Conservation (phyloP, 225 moss, liverwort and hornwort species). For the Takakia lepidozioides region DNA sequence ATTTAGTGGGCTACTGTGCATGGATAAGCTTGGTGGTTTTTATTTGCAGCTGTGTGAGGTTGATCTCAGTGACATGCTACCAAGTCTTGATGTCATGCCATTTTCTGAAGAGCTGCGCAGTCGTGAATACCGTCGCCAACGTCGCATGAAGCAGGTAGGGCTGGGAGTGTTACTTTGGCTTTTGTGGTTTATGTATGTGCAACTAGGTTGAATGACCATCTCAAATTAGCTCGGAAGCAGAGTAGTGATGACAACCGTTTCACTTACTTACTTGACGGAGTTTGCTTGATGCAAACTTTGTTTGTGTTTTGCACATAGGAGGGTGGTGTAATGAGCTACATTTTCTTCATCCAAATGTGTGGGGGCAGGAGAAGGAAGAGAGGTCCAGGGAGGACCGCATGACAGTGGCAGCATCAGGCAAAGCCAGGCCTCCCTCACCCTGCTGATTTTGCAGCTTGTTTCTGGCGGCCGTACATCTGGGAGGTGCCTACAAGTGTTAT, state of each 20-base stretch:
- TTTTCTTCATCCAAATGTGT: too few relatives aligned
- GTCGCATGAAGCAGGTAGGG: constrained; percentile 25
- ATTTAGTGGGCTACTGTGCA: too few relatives aligned
- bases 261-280: too few relatives aligned
- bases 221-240: too few relatives aligned
- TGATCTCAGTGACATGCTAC: constrained; percentile 70
- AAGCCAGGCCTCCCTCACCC: constrained; percentile 58
- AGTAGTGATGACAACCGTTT: too few relatives aligned
- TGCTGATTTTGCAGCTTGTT: constrained; percentile 65
- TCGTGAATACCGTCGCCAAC: constrained; percentile 47
- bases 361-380: constrained; percentile 57
- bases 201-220: too few relatives aligned
- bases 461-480: constrained; percentile 44
- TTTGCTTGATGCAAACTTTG: too few relatives aligned
- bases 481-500: constrained; percentile 29
- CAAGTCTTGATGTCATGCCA: constrained; percentile 48
- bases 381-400: constrained; percentile 67
- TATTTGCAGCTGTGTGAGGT: constrained; percentile 74
- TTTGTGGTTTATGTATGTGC: too few relatives aligned
- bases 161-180: too few relatives aligned
- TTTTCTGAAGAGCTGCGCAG: constrained; percentile 79
- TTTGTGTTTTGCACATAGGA: too few relatives aligned
- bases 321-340: too few relatives aligned
- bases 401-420: constrained; percentile 44
- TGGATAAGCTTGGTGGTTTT: too few relatives aligned